Evolutionary conservation across 1,139 yeast species (phyloP), one percentile per base, ranked within the genome.

Genomic region (Yamadazyma triangularis): DNA sequence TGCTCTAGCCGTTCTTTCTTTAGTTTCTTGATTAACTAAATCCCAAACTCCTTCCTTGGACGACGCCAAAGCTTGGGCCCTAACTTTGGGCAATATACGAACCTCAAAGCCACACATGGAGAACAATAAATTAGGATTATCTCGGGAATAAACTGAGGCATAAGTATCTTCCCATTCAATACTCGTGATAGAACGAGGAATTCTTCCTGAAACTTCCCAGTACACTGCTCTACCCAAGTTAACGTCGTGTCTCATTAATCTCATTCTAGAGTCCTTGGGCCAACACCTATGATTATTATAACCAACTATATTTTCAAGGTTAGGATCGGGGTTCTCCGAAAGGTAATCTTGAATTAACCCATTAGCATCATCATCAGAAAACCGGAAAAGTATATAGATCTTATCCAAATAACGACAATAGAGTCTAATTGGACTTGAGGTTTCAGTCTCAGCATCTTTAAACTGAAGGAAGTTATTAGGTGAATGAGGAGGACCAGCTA

Each of bases 21-120:
- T 85, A 0, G 95, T 75, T 2, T 55, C 51, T 29, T 77, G 79
- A 44, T 89, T 76, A 8, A 80, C 60, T 31, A 93, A 64, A 50
- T 85, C 95, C 99, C 99, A 93, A 2, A 83, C 88, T 30, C 96
- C 93, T 58, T 89, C 97, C 7, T 57, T 58, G 0, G 77, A 62
- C 2, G 75, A 56, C 2, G 58, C 49, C 23, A 67, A 74, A 15
- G 70, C 79, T 13, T 49, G 50, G 34, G 70, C 54, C 40, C 96
- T 69, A 23, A 59, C 44, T 48, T 78, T 86, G 2, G 99, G 98
- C 29, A 87, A 53, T 20, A 93, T 81, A 32, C 98, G 66, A 2
- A 91, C 82, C 49, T 93, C 98, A 61, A 93, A 93, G 0, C 98
- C 98, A 56, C 93, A 82, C 93, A 93, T 85, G 1, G 91, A 73